A percentile compares a stretch with the other conserved stretches of the same genome.
phyloP scores from a whole-genome alignment of 345 rosid species.

The Ceriops tagal region DNA sequence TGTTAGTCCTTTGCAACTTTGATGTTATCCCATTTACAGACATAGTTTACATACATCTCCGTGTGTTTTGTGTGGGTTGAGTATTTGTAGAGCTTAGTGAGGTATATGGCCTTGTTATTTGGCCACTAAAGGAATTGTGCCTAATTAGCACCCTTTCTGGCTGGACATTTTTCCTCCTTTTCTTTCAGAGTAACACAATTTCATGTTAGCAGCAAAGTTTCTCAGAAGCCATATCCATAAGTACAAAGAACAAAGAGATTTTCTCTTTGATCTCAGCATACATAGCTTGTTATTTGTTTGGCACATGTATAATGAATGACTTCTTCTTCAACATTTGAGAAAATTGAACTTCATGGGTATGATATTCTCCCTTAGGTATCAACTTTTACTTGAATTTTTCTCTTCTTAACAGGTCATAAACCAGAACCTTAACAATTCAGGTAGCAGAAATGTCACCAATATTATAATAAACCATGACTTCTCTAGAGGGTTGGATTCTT shows the following conservation, averaged over 20 bases:
- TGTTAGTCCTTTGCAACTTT: background rate
- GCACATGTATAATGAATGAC: background rate
- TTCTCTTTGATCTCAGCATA: too few species aligned
- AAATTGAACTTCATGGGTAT: background rate
- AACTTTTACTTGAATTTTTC: conserved; percentile 2
- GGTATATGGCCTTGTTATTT: too few species aligned
- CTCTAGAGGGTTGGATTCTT: conserved; percentile 60
- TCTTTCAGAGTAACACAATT: too few species aligned
- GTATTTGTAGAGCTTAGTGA: too few species aligned
- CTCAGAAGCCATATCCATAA: too few species aligned
- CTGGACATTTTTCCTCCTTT: too few species aligned
- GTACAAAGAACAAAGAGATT: too few species aligned
- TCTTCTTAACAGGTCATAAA: conserved; percentile 31
- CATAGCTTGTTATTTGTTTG: background rate
- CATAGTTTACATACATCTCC: too few species aligned
- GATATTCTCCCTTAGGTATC: background rate
- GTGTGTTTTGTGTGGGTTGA: too few species aligned
- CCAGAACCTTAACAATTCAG: conserved; percentile 28
- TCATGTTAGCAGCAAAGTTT: too few species aligned
- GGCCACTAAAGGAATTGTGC: too few species aligned
- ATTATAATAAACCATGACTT: conserved; percentile 71
- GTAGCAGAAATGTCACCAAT: conserved; percentile 24
- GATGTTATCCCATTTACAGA: background rate
- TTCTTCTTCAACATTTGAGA: background rate
- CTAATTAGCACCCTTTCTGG: too few species aligned